Evolutionary conservation across 257 asterid genomes (phyloP).

Genomic region (Solanum verrucosum): DNA sequence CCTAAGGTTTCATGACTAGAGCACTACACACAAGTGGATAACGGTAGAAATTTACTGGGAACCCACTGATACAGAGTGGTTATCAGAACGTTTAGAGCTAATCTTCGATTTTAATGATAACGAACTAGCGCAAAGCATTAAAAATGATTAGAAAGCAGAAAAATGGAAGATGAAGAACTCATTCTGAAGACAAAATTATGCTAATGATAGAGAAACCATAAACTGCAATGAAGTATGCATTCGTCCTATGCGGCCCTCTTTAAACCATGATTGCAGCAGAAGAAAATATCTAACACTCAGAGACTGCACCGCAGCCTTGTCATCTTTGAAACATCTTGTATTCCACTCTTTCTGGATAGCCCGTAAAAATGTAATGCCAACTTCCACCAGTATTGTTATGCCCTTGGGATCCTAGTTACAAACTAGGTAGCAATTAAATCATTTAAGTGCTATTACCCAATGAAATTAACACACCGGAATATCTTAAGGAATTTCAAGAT

Average conservation of each 20-base stretch:
- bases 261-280: not conserved
- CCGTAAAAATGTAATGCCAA: not conserved
- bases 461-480: not conserved
- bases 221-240: not conserved
- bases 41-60: not conserved
- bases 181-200: not conserved
- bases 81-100: not conserved
- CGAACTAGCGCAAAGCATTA: not conserved
- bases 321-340: not conserved
- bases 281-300: not conserved
- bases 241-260: not conserved
- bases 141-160: not conserved
- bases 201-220: not conserved
- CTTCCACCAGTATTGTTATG: not conserved
- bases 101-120: not conserved
- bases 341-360: not conserved
- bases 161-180: not conserved
- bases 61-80: not conserved
- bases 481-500: not conserved
- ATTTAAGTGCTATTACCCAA: not conserved
- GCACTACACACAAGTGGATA: not conserved
- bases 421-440: not conserved
- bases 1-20: not conserved
- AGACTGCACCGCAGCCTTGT: not conserved
- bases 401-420: not conserved